Percentiles rank a stretch among this genome's conserved stretches.
phyloP scores from a whole-genome alignment of 768 basidiomycete genomes.

The Leccinum ochraceum region DNA sequence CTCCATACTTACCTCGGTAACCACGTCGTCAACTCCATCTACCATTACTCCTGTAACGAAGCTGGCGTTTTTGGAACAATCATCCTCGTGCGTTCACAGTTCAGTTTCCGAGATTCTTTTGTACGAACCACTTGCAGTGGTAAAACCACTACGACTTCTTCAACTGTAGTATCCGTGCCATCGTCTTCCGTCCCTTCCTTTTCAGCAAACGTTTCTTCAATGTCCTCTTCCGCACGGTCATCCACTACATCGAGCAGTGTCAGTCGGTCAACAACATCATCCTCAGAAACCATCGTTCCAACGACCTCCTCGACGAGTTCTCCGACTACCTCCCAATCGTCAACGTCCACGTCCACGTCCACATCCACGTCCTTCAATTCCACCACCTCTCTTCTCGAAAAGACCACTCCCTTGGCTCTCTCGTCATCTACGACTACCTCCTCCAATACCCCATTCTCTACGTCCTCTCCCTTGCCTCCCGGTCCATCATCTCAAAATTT shows the following conservation, averaged over 20 bases:
- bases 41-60: slow-evolving; percentile 13
- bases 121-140: slow-evolving; percentile 21
- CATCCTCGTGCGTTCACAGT: slow-evolving; percentile 27
- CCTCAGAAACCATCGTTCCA: slow-evolving; percentile 4
- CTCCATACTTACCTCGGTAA: slow-evolving; percentile 27
- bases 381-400: slow-evolving; percentile 5
- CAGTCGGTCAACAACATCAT: slow-evolving; percentile 22
- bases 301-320: slow-evolving; percentile 14
- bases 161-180: slow-evolving; percentile 12
- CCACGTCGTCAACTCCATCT: slow-evolving; percentile 18
- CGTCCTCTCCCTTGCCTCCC: slow-evolving; percentile 9
- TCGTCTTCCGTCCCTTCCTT: slow-evolving; percentile 9
- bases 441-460: slow-evolving; percentile 4
- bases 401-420: slow-evolving; percentile 15
- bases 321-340: slow-evolving; percentile 11
- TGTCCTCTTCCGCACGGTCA: slow-evolving; percentile 14
- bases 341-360: slow-evolving; percentile 8
- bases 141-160: slow-evolving; percentile 13
- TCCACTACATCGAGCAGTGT: slow-evolving; percentile 19
- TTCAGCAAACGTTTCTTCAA: slow-evolving; percentile 9
- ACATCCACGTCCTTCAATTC: slow-evolving; percentile 10
- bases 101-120: slow-evolving; percentile 4
- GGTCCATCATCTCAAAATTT: slow-evolving; percentile 9
- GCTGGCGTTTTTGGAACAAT: slow-evolving; percentile 12
- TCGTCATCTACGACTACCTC: slow-evolving; percentile 12